These are phyloP conservation scores for Gomphus sp. DNA, from an alignment of 1,284 basidiomycete genomes.

Conservation along the genomic window DNA sequence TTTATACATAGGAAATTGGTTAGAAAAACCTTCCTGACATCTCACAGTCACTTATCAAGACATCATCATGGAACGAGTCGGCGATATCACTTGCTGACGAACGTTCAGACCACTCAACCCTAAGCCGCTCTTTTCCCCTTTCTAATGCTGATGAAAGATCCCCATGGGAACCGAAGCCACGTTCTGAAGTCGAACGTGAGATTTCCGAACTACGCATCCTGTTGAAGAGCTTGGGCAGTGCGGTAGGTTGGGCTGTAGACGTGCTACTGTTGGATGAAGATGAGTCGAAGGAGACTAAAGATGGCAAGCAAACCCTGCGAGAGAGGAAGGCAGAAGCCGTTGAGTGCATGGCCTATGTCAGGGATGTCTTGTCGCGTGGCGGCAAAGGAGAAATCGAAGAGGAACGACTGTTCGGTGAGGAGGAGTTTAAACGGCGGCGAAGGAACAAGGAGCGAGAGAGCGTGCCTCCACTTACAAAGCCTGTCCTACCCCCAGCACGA, in stretches of 20 bases:
- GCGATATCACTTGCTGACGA: constrained; percentile 56
- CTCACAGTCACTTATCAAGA: constrained; percentile 52
- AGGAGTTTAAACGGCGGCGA: constrained; percentile 28
- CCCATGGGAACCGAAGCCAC: constrained; percentile 54
- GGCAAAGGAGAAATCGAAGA: constrained; percentile 47
- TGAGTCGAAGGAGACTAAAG: constrained; percentile 23
- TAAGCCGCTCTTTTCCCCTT: neutral
- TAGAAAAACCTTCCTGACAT: constrained; percentile 81
- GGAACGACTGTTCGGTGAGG: constrained; percentile 49
- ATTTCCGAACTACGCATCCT: constrained; percentile 38
- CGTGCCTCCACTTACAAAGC: constrained; percentile 7
- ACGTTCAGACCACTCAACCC: constrained; percentile 20
- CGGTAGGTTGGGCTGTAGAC: constrained; percentile 63
- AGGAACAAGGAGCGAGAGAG: constrained; percentile 21
- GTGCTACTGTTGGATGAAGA: constrained; percentile 46
- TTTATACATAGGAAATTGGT: neutral
- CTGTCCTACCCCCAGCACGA: constrained; percentile 14
- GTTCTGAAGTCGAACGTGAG: constrained; percentile 59
- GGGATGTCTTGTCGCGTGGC: constrained; percentile 53
- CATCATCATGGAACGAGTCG: constrained; percentile 34
- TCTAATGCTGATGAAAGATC: constrained; percentile 38
- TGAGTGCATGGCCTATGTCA: constrained; percentile 63
- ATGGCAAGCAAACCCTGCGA: constrained; percentile 26
- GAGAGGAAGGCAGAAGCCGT: constrained; percentile 55
- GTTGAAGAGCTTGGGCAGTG: constrained; percentile 55